Base-by-base conservation (phyloP, 352 stramenopile species). In the Peronospora farinosa region DNA sequence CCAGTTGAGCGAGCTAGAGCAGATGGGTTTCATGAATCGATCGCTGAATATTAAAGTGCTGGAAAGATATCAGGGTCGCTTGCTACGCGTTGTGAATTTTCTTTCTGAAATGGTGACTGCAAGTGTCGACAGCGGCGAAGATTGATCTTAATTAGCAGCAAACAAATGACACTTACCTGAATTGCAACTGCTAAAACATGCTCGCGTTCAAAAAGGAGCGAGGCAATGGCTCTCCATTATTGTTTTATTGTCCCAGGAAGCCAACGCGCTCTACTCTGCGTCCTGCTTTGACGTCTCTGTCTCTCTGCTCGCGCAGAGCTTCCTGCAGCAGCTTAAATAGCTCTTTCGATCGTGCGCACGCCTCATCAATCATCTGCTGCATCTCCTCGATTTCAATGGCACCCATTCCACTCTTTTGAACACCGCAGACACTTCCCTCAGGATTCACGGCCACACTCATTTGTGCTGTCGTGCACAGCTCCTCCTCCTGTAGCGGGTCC, bases 401-500 rank as follows among this genome's bases (percentile, higher is more conserved):
- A 41, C 72, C 83, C 68, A 87, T 91, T 54, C 88, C 79, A 41
- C 72, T 85, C 68, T 88, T 91, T 54, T 91, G 79, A 13, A 88
- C 66, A 39, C 79, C 79, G 40, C 77, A 87, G 28, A 91, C 74
- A 13, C 58, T 65, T 9, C 74, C 69, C 9, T 57, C 67, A 5
- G 66, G 73, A 48, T 91, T 71, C 9, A 91, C 73, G 8, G 74
- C 74, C 19, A 88, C 75, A 50, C 73, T 85, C 51, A 88, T 80
- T 58, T 85, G 75, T 40, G 75, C 78, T 16, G 61, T 81, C 53
- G 82, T 73, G 53, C 79, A 91, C 4, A 88, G 63, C 57, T 91
- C 79, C 52, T 91, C 79, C 52, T 91, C 79, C 36, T 85, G 74
- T 48, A 69, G 65, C n/a, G 79, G 59, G 43, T 91, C 79, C 43